phyloP scores from a whole-genome alignment of 768 basidiomycete genomes.

The Suillus subaureus region DNA sequence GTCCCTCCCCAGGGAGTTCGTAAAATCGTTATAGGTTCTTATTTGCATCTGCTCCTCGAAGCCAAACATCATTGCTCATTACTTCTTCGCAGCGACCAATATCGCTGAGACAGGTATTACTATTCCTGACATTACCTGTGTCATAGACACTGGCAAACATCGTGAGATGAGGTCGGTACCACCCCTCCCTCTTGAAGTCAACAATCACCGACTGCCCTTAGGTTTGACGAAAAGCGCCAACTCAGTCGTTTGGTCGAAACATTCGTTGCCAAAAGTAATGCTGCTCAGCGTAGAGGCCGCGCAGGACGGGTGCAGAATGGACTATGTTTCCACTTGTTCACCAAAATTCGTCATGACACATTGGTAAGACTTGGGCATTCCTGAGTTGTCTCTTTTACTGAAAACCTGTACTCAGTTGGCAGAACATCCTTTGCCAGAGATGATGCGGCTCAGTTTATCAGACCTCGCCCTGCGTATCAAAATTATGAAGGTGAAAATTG shows the following conservation, averaged over 20 bases:
- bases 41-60: slow-evolving; percentile 15
- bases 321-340: slow-evolving; percentile 95
- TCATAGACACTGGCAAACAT: slow-evolving; percentile 93
- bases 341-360: slow-evolving; percentile 81
- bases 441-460: slow-evolving; percentile 90
- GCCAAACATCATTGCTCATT: slow-evolving; percentile 3
- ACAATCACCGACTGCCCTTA: slow-evolving; percentile 28
- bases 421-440: slow-evolving; percentile 92
- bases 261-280: slow-evolving; percentile 90
- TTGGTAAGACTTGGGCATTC: slow-evolving; percentile 44
- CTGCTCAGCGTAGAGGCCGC: slow-evolving; percentile 84
- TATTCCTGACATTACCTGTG: slow-evolving; percentile 96
- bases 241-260: slow-evolving; percentile 90
- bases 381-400: slow-evolving; percentile 5
- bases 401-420: slow-evolving; percentile 58
- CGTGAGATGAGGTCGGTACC: slow-evolving; percentile 80
- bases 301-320: slow-evolving; percentile 91
- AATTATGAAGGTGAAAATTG: slow-evolving; percentile 89
- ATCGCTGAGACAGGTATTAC: slow-evolving; percentile 98
- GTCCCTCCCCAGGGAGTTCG: slow-evolving; percentile 75
- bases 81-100: slow-evolving; percentile 65
- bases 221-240: slow-evolving; percentile 97
- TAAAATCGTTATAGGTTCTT: slow-evolving; percentile 91
- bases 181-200: slow-evolving; percentile 1
- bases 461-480: slow-evolving; percentile 91